Evolutionary conservation across 2,329 filamentous ascomycete species (phyloP), one percentile per base, ranked within the genome.

Genomic region (Thermomyces lanuginosus): DNA sequence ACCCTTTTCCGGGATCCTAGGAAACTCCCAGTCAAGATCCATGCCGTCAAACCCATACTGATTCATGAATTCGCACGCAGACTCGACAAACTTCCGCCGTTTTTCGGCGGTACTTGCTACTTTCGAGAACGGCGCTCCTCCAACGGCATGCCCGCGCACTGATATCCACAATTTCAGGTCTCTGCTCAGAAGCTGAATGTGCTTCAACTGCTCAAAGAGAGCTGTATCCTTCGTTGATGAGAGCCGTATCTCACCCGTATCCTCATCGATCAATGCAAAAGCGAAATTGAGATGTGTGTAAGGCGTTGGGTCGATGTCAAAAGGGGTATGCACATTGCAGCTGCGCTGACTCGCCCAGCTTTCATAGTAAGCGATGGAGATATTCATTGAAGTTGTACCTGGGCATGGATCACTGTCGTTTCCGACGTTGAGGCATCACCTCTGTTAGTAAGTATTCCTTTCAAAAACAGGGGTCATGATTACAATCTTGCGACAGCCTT

Each of bases 261-360:
- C 26, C 0, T 56, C 49, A 22, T 61, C 45, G 26, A 63, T 50
- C 13, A 47, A 49, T 1, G 48, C 53, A 29, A 62, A 63, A 0
- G 58, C 53, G 24, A 44, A 51, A 33, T 53, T 53, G 27, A 53
- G 28, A 16, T 49, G 39, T 1, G 35, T 40, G 6, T 39, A 36
- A 6, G 34, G 29, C 15, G 22, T 33, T 16, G 30, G 34, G 21
- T 35, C 31, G 20, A 38, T 34, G 14, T 32, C 28, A n/a, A 24
- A 26, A n/a, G 32, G 31, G 11, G 24, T 21, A 16, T 36, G 28
- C 16, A 24, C 25, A 9, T 35, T 29, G 18, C 32, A 35, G 21
- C 15, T 15, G 4, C 32, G 29, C 15, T 27, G 26, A 11, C 27
- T 35, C 4, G 32, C 29, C 47, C 47, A 55, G 8, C 32, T 21